Conservation (phyloP, 2,329 filamentous ascomycete species). For the Alternaria arborescens region DNA sequence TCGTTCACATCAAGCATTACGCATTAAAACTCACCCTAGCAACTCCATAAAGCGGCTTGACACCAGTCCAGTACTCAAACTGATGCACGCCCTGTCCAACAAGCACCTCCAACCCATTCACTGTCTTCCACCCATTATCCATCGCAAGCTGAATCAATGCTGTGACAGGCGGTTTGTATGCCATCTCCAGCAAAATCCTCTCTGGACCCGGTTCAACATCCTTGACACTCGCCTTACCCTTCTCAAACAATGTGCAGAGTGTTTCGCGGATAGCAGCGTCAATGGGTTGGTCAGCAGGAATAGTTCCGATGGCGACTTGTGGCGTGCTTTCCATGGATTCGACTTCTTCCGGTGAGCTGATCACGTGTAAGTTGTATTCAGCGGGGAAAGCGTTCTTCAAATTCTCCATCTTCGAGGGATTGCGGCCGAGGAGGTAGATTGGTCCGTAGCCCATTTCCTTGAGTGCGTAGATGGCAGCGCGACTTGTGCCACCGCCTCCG, state of each 20-base stretch:
- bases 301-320: slow-evolving; percentile 83
- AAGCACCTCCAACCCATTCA: slow-evolving; percentile 88
- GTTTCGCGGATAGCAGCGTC: slow-evolving; percentile 74
- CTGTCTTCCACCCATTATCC: slow-evolving; percentile 79
- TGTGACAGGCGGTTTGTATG: slow-evolving; percentile 88
- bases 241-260: slow-evolving; percentile 64
- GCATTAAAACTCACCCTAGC: slow-evolving; percentile 63
- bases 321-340: slow-evolving; percentile 60
- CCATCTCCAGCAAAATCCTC: slow-evolving; percentile 85
- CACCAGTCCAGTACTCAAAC: slow-evolving; percentile 87
- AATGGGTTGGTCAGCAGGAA: slow-evolving; percentile 87
- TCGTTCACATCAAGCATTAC: neutral
- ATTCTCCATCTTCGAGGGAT: slow-evolving; percentile 70
- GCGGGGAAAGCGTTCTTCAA: slow-evolving; percentile 77
- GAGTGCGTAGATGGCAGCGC: slow-evolving; percentile 89
- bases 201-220: slow-evolving; percentile 39
- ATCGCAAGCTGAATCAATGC: slow-evolving; percentile 84
- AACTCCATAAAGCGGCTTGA: slow-evolving; percentile 75
- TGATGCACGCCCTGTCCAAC: slow-evolving; percentile 87
- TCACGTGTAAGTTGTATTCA: slow-evolving; percentile 71
- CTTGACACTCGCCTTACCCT: slow-evolving; percentile 27
- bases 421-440: slow-evolving; percentile 87
- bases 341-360: slow-evolving; percentile 61
- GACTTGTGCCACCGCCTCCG: slow-evolving; percentile 89
- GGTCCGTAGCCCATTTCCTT: slow-evolving; percentile 83